Evolutionary conservation across 495 filamentous ascomycete species (phyloP), one percentile per base, ranked within the genome.

Genomic region (Emericellopsis terricola): DNA sequence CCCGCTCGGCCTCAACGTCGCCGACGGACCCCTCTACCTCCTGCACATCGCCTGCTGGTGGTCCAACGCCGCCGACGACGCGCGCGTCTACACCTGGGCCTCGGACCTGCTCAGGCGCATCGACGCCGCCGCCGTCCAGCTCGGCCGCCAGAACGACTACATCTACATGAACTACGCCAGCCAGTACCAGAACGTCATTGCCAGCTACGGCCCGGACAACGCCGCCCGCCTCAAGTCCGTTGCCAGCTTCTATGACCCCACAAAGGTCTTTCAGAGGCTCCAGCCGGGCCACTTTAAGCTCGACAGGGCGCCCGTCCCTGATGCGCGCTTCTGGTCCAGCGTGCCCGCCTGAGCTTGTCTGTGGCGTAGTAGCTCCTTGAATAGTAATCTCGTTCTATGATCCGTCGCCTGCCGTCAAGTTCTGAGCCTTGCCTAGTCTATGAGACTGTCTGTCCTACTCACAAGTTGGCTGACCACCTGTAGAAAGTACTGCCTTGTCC

Each of bases 81-180:
- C 39, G 2, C 33, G 20, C 2, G 49, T 69, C 20, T 40, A 50
- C 23, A 32, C 30, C 8, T 48, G 44, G 15, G 40, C 47, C 7
- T 20, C 48, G 33, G 36, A 48, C 19, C 33, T 62, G 15, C 42
- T 63, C 17, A 37, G 40, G 18, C 21, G 47, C 13, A 33, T 57
- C 9, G 36, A 48, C 7, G 50, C 50, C 5, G 41, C 60, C 15
- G 62, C 70, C 1, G 52, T 61, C 36, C 41, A 37, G 11, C 40
- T 57, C 29, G 53, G 54, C 0, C 13, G 69, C 16, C 46, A 55
- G 26, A 47, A 71, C 33, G 53, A 62, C 21, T 81, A 66, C 34
- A 44, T 77, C 18, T 77, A 78, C 40, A 57, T 70, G 41, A 68
- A 68, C 16, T 64, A 64, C 18, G 63, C 63, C 4, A 42, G 46